These are phyloP conservation scores for Halophytophthora batemanensis DNA, from an alignment of 352 stramenopile genomes.

Conservation along the genomic window DNA sequence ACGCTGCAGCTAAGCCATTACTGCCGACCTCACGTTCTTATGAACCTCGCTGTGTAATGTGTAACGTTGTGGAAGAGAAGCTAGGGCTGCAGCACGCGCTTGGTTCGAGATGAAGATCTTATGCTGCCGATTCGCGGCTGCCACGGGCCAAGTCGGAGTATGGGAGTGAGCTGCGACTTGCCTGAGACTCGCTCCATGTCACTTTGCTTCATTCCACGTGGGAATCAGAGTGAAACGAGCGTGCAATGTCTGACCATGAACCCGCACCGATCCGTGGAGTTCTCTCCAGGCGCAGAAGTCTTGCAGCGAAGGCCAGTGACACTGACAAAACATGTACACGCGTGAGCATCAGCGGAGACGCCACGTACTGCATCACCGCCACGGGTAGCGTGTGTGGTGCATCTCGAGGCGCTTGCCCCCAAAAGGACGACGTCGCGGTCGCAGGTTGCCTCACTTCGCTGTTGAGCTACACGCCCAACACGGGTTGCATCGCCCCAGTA, in stretches of 20 bases:
- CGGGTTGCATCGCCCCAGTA: slow-evolving; percentile 29
- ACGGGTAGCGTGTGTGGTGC: slow-evolving; percentile 33
- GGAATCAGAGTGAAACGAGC: too few relatives aligned
- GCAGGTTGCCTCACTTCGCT: slow-evolving; percentile 20
- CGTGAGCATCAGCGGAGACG: slow-evolving; percentile 37
- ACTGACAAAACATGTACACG: slow-evolving; percentile 15
- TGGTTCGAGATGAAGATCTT: too few relatives aligned
- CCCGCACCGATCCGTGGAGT: too few relatives aligned
- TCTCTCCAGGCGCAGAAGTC: slow-evolving; percentile 8
- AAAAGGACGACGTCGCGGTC: slow-evolving; percentile 30
- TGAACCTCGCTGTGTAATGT: too few relatives aligned
- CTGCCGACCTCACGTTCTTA: slow-evolving; percentile 2
- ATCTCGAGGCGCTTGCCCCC: slow-evolving; percentile 26
- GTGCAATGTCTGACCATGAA: too few relatives aligned
- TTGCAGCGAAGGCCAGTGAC: background rate
- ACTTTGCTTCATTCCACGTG: too few relatives aligned
- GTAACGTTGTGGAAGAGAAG: background rate
- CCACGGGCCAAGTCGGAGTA: too few relatives aligned
- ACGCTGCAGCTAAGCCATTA: too few relatives aligned
- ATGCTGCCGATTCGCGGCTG: too few relatives aligned
- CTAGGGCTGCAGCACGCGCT: too few relatives aligned
- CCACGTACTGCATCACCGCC: slow-evolving; percentile 48
- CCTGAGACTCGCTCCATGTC: too few relatives aligned
- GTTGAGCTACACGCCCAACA: slow-evolving; percentile 18
- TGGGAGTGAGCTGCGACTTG: too few relatives aligned